Evolutionary conservation across 1,284 basidiomycete species (phyloP).

Genomic region (Ustilago xerochloae): DNA sequence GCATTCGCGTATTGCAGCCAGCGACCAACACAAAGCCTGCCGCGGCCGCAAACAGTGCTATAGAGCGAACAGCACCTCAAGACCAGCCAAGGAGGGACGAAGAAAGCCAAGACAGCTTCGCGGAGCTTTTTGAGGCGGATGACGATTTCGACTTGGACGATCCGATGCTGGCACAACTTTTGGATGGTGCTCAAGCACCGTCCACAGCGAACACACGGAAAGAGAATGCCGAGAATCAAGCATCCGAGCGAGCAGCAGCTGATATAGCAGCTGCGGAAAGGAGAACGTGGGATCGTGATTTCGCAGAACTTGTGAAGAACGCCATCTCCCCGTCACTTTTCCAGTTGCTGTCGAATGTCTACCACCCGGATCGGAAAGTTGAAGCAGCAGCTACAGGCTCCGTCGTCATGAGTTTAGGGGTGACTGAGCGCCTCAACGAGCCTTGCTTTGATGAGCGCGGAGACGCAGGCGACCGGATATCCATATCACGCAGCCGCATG

Average conservation of each 20-base stretch:
- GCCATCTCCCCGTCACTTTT: conserved; percentile 75
- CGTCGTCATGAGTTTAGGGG: conserved; percentile 35
- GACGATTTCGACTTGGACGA: conserved; percentile 75
- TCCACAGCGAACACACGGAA: conserved; percentile 69
- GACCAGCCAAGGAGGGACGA: conserved; percentile 8
- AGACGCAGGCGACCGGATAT: background rate
- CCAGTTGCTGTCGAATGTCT: conserved; percentile 74
- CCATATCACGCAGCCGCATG: conserved; percentile 17
- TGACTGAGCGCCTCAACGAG: conserved; percentile 29
- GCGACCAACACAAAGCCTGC: conserved; percentile 68
- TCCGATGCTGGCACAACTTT: conserved; percentile 73
- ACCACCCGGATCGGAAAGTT: conserved; percentile 54
- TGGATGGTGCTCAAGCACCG: conserved; percentile 70
- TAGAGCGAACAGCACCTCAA: background rate
- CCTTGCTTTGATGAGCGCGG: background rate
- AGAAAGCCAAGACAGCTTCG: conserved; percentile 78
- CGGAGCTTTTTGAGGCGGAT: conserved; percentile 72
- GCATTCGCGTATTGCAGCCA: conserved; percentile 69
- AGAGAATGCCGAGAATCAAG: conserved; percentile 2
- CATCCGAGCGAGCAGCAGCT: conserved; percentile 58
- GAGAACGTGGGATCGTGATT: conserved; percentile 24
- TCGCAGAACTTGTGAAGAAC: conserved; percentile 73
- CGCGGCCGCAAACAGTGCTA: background rate
- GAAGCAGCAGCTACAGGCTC: conserved; percentile 29
- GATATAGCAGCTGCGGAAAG: conserved; percentile 63